These are phyloP conservation scores for Tolypocladium tropicale DNA, from an alignment of 2,329 filamentous ascomycete genomes.

Conservation along the genomic window DNA sequence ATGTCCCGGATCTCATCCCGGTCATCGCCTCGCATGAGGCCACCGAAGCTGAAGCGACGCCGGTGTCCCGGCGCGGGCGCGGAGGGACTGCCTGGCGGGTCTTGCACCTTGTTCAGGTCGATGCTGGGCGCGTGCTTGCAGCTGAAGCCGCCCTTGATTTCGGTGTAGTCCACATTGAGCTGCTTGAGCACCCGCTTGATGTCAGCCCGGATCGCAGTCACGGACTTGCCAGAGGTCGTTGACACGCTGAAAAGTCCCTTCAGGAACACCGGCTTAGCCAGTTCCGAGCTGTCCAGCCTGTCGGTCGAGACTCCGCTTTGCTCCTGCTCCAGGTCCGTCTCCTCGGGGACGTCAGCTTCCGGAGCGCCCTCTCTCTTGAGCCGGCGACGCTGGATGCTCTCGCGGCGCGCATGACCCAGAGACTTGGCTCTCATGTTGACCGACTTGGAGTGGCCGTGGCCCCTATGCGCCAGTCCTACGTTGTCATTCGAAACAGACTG, in stretches of 20 bases:
- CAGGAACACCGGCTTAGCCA: conserved; percentile 87
- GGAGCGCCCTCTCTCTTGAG: conserved; percentile 61
- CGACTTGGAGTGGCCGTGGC: conserved; percentile 41
- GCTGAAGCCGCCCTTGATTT: conserved; percentile 88
- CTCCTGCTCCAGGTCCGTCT: conserved; percentile 73
- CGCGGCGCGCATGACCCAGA: conserved; percentile 75
- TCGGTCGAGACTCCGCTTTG: conserved; percentile 51
- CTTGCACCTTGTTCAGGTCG: conserved; percentile 64
- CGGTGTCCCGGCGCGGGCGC: conserved; percentile 49
- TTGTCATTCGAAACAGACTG: conserved; percentile 52
- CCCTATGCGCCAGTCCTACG: conserved; percentile 39
- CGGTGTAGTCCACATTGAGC: conserved; percentile 79
- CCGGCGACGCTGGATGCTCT: conserved; percentile 84
- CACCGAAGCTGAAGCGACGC: conserved; percentile 77
- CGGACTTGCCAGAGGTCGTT: conserved; percentile 86
- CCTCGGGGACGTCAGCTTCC: conserved; percentile 76
- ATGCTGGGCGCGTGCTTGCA: conserved; percentile 87
- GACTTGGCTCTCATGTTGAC: conserved; percentile 72
- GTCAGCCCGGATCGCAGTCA: conserved; percentile 75
- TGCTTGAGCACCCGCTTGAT: conserved; percentile 83
- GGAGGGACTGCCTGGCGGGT: conserved; percentile 49
- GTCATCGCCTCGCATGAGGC: conserved; percentile 44
- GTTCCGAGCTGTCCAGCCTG: conserved; percentile 56
- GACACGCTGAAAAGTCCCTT: conserved; percentile 97
- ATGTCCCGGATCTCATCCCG: conserved; percentile 62